phyloP scores from a whole-genome alignment of 371 early-diverging fungal species.

The Mucor saturninus region DNA sequence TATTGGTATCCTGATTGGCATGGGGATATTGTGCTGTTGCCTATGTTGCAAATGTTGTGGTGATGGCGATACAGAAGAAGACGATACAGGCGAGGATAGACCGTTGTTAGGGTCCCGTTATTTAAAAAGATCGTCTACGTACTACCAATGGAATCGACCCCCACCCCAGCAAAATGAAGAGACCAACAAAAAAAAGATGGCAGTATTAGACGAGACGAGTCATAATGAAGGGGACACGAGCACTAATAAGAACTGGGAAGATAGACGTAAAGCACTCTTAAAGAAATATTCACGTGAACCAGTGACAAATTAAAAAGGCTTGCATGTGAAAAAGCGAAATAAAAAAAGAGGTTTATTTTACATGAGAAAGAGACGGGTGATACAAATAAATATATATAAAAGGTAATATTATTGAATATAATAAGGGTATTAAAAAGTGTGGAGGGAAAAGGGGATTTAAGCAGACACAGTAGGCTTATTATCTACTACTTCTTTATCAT shows the following conservation, averaged over 20 bases:
- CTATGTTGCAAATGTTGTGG: slow-evolving; percentile 12
- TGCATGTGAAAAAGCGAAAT: neutral
- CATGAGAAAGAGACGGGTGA: neutral
- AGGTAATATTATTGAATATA: neutral
- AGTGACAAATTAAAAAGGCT: neutral
- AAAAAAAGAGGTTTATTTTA: too few relatives aligned
- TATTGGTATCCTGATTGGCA: slow-evolving; percentile 8
- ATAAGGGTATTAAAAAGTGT: neutral
- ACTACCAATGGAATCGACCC: slow-evolving; percentile 32
- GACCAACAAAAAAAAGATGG: neutral
- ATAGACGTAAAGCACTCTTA: slow-evolving; percentile 21
- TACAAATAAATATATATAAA: slow-evolving; percentile 2
- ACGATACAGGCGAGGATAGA: slow-evolving; percentile 16
- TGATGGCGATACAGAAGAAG: slow-evolving; percentile 6
- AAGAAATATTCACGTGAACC: slow-evolving; percentile 29
- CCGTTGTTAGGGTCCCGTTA: slow-evolving; percentile 14
- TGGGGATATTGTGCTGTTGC: slow-evolving; percentile 17
- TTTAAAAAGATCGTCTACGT: slow-evolving; percentile 27
- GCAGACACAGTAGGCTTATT: slow-evolving; percentile 24
- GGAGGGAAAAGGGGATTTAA: slow-evolving; percentile 1
- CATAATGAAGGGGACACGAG: neutral
- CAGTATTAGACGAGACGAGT: neutral
- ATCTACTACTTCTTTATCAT: slow-evolving; percentile 8
- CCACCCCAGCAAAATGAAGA: slow-evolving; percentile 2
- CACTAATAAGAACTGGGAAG: slow-evolving; percentile 23